These are phyloP conservation scores for Ploettnerulaceae sp. DNA, from an alignment of 2,329 filamentous ascomycete genomes.

Conservation along the genomic window DNA sequence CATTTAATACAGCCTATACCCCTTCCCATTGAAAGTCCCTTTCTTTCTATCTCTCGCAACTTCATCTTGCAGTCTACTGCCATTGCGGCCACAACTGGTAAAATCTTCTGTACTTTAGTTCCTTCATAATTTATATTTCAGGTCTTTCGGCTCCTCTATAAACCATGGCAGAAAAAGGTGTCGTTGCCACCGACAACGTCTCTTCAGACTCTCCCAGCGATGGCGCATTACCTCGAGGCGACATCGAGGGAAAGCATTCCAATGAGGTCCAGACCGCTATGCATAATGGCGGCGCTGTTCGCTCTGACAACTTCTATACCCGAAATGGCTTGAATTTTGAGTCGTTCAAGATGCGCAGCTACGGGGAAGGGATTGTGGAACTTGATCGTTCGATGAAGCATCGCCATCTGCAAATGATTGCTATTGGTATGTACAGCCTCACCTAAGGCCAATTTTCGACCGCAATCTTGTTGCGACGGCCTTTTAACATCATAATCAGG, in stretches of 20 bases:
- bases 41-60: background rate
- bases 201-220: constrained; percentile 8
- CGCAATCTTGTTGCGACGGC: too few species aligned
- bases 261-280: background rate
- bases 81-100: background rate
- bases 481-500: background rate
- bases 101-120: too few species aligned
- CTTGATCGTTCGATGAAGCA: constrained; percentile 35
- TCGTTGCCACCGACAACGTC: background rate
- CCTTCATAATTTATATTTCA: background rate
- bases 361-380: constrained; percentile 8
- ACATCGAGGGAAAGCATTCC: constrained; percentile 6
- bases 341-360: constrained; percentile 11
- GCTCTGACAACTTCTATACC: constrained; percentile 9
- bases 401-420: constrained; percentile 54
- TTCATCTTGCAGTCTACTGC: background rate
- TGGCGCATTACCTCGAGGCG: background rate
- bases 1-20: background rate
- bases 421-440: constrained; percentile 47
- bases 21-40: background rate
- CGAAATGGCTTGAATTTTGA: constrained; percentile 10
- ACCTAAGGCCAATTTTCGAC: background rate
- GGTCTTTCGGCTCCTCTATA: background rate
- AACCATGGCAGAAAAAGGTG: constrained; percentile 7
- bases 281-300: background rate